Base-by-base conservation (phyloP, 805 yeast species). In the Saccharomycopsis sp. region DNA sequence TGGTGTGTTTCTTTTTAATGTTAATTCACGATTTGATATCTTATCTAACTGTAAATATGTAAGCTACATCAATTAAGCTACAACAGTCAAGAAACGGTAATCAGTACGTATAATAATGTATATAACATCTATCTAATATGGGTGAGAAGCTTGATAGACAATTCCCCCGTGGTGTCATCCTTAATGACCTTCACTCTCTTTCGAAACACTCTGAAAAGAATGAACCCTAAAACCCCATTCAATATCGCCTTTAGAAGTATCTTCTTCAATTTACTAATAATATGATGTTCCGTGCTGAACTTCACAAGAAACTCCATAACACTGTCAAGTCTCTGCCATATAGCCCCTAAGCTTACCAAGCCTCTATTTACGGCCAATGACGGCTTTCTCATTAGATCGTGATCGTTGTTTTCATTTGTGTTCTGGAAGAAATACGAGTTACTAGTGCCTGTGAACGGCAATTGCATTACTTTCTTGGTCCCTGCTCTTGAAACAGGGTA, bases 401-500 rank as follows among this genome's bases (percentile, higher is more conserved):
- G 22, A 44, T 8, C 12, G 22, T 44, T 44, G 22, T 44, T 17
- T 3, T 44, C 12, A 17, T 44, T n/a, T 3, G 22, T 44, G 22
- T 44, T 5, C 22, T 44, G 49, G 7, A 44, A 44, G 22, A 53
- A 17, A 42, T 53, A 53, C 3, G 50, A 41, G 5, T 23, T 35
- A 15, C 56, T 53, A 7, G 49, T n/a, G 7, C 49, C 49, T 12
- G 19, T 44, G 47, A 24, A 47, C 20, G 53, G 56, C 7, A 53
- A 20, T 15, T 53, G 53, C 9, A 41, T 24, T 29, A 34, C 47
- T n/a, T 44, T 47, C 2, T 38, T 47, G 15, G 58, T 42, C 2
- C 54, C 58, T n/a, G 47, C 44, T 22, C 56, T 20, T 15, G 56
- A 44, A 3, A 53, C 34, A 9, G 59, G 59, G n/a, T 56, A 56